A percentile compares a stretch with the other conserved stretches of the same genome.
Evolutionary conservation across 805 yeast species (phyloP).

Genomic region (Teunomyces lycoperdinae): DNA sequence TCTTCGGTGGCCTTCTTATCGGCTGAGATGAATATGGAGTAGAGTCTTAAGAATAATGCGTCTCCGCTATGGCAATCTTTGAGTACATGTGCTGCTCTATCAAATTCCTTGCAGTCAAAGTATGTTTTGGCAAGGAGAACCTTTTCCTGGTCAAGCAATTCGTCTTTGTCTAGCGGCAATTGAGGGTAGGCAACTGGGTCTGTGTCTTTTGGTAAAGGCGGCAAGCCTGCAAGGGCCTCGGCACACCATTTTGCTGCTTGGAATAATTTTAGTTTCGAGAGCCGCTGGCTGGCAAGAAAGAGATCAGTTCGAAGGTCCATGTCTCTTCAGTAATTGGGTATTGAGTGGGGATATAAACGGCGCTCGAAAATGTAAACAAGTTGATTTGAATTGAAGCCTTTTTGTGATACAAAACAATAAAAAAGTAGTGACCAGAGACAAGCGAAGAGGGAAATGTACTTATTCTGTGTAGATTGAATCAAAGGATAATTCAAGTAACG

Average conservation of each 20-base stretch:
- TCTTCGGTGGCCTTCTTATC: constrained; percentile 75
- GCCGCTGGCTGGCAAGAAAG: constrained; percentile 28
- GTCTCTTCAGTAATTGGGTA: neutral
- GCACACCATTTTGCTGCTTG: constrained; percentile 81
- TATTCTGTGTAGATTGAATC: too few relatives aligned
- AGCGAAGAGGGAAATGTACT: too few relatives aligned
- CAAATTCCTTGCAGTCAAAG: constrained; percentile 83
- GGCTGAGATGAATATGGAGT: constrained; percentile 69
- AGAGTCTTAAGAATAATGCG: constrained; percentile 61
- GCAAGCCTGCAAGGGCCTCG: constrained; percentile 72
- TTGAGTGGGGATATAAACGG: too few relatives aligned
- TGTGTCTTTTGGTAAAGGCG: constrained; percentile 6
- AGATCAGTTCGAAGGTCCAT: constrained; percentile 19
- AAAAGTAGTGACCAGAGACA: too few relatives aligned
- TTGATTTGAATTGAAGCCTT: too few relatives aligned
- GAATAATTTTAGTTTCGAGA: constrained; percentile 58
- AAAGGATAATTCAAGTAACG: too few relatives aligned
- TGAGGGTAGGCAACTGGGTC: constrained; percentile 8
- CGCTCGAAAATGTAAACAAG: neutral
- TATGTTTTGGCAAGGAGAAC: constrained; percentile 65
- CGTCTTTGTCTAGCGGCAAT: neutral
- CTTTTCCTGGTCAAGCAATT: constrained; percentile 32
- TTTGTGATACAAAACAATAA: too few relatives aligned
- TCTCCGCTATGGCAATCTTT: constrained; percentile 49
- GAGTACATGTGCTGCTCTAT: constrained; percentile 64